phyloP scores from a whole-genome alignment of 208 protist genomes.

The Crithidia expoeki region DNA sequence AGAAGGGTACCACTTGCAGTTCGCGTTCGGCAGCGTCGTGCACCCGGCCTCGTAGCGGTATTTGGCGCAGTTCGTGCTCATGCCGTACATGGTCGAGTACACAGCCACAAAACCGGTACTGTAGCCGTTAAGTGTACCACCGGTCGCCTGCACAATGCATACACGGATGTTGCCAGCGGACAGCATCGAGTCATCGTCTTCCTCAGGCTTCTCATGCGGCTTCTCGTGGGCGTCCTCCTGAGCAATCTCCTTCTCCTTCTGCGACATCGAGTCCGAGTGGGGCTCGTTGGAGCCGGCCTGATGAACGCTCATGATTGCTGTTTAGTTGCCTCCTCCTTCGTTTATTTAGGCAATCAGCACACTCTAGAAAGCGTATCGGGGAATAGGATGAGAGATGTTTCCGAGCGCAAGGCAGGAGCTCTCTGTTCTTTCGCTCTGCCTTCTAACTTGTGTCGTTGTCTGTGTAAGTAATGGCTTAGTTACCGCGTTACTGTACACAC shows the following conservation, averaged over 20 bases:
- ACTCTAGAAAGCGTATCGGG: neutral
- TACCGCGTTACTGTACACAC: too few species aligned
- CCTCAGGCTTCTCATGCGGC: neutral
- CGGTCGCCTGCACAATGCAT: conserved; percentile 46
- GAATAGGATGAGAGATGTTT: neutral
- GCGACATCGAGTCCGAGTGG: conserved; percentile 7
- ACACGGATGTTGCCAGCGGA: conserved; percentile 52
- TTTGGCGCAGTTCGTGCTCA: conserved; percentile 59
- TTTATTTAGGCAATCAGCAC: neutral
- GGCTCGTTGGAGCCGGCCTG: conserved; percentile 2
- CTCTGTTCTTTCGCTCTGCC: too few species aligned
- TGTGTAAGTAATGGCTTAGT: too few species aligned
- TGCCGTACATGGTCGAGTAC: conserved; percentile 63
- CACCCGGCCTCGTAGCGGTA: conserved; percentile 43
- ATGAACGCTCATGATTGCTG: conserved; percentile 2
- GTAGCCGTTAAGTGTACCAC: conserved; percentile 69
- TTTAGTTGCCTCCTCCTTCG: neutral
- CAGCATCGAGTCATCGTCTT: neutral
- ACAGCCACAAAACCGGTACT: conserved; percentile 79
- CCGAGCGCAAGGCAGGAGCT: too few species aligned
- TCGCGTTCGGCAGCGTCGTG: conserved; percentile 46
- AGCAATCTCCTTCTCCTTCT: conserved; percentile 9
- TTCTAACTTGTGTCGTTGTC: too few species aligned
- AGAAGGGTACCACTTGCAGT: conserved; percentile 56
- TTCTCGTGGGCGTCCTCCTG: conserved; percentile 13